A percentile compares a stretch with the other conserved stretches of the same genome.
Evolutionary conservation across 2,329 filamentous ascomycete species (phyloP).

Genomic region (Venturia nashicola): DNA sequence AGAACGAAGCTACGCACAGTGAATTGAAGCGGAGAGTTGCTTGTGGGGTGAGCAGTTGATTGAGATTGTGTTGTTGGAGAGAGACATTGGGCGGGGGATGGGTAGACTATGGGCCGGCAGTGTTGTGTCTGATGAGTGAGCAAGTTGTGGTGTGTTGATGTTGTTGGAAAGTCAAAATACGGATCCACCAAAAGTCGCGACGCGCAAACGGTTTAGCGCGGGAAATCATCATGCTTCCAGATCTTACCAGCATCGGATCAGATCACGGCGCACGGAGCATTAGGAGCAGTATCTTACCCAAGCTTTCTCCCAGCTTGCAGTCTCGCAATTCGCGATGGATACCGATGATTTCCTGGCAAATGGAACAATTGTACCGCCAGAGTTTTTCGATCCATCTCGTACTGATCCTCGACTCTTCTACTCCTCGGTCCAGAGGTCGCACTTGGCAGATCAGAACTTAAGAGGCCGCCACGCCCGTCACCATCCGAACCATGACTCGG

Average conservation of each 20-base stretch:
- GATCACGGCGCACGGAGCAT: neutral
- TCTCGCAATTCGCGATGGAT: neutral
- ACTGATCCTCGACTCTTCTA: no score
- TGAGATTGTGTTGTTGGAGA: neutral
- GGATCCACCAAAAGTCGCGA: neutral
- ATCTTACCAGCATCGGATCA: neutral
- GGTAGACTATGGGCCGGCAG: neutral
- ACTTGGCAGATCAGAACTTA: no score
- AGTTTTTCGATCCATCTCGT: no score
- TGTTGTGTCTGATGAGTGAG: neutral
- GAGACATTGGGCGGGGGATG: neutral
- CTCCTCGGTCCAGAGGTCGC: no score
- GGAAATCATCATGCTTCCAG: neutral
- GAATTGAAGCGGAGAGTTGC: no score
- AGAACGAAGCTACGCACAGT: no score
- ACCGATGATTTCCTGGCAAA: neutral
- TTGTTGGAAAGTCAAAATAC: neutral
- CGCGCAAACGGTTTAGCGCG: neutral
- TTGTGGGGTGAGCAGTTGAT: neutral
- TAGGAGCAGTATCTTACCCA: no score
- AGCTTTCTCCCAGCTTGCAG: neutral
- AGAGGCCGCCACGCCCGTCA: no score
- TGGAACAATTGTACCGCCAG: neutral
- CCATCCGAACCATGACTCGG: no score
- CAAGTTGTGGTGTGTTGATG: neutral